Percentiles rank a stretch among this genome's conserved stretches.
Conservation (phyloP, 1,139 yeast genomes). For the Fermentozyma sake region DNA sequence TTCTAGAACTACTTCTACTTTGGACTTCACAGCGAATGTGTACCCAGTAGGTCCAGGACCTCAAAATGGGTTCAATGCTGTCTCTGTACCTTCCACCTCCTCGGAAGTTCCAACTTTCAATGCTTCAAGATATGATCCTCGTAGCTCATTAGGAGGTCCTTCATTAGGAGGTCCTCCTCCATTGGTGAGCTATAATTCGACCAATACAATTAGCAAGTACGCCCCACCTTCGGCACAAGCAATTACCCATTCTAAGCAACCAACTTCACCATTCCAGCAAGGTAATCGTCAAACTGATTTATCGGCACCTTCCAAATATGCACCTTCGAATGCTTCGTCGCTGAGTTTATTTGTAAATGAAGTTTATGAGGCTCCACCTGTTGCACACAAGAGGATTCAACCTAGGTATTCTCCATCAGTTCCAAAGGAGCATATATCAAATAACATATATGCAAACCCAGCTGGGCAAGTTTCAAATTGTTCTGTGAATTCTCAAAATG, state of each 20-base stretch:
- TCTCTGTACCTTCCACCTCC: constrained; percentile 3
- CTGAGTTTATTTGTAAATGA: constrained; percentile 14
- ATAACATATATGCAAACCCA: constrained; percentile 8
- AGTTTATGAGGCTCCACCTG: constrained; percentile 6
- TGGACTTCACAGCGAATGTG: constrained; percentile 36
- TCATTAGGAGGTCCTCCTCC: constrained; percentile 10
- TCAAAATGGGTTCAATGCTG: constrained; percentile 2
- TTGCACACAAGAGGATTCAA: constrained; percentile 10
- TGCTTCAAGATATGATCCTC: constrained; percentile 3
- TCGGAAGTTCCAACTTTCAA: constrained; percentile 4
- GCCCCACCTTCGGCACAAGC: constrained; percentile 10
- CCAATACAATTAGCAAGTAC: constrained; percentile 15
- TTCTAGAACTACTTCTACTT: constrained; percentile 48
- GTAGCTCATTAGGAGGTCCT: constrained; percentile 1
- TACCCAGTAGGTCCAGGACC: no score
- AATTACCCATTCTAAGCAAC: constrained; percentile 1
- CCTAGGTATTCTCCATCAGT: constrained; percentile 11
- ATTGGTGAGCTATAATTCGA: constrained; percentile 12
- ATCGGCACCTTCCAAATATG: constrained; percentile 23
- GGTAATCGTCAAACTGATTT: constrained; percentile 3
- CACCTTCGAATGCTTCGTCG: constrained; percentile 24
- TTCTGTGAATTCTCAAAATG: constrained; percentile 8
- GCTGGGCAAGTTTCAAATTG: constrained; percentile 14
- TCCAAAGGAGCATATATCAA: constrained; percentile 7
- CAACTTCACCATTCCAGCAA: background rate